Percentiles rank a stretch among this genome's conserved stretches.
Evolutionary conservation across 768 basidiomycete genomes (phyloP).

Genomic region (Podaxis mareebaensis): DNA sequence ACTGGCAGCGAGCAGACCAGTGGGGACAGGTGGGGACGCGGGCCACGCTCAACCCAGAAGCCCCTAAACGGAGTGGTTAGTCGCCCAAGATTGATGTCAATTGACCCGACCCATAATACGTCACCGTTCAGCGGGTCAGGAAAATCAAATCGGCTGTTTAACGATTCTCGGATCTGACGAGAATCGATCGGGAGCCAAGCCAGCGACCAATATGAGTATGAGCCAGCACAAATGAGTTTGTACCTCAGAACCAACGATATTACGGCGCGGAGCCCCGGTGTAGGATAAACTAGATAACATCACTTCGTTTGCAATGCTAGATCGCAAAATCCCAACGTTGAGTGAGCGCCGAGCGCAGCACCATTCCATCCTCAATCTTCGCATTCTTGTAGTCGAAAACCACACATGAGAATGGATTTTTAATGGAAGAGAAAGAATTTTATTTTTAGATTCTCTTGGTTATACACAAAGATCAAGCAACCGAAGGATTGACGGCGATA

Average conservation of each 20-base stretch:
- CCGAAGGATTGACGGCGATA: conserved; percentile 69
- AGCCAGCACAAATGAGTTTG: too few relatives aligned
- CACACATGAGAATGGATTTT: background rate
- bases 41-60: background rate
- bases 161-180: too few relatives aligned
- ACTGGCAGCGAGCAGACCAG: background rate
- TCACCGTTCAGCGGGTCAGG: background rate
- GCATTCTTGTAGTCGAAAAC: too few relatives aligned
- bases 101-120: background rate
- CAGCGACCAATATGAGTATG: too few relatives aligned
- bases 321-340: too few relatives aligned
- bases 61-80: background rate
- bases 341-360: too few relatives aligned
- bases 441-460: background rate
- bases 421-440: background rate
- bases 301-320: too few relatives aligned
- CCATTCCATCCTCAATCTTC: too few relatives aligned
- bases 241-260: too few relatives aligned
- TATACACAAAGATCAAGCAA: conserved; percentile 14
- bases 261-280: too few relatives aligned
- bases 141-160: background rate
- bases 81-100: background rate
- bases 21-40: background rate
- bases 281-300: too few relatives aligned
- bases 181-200: too few relatives aligned